Evolutionary conservation across 2,329 filamentous ascomycete genomes (phyloP).

Genomic region (Aspergillus persii): DNA sequence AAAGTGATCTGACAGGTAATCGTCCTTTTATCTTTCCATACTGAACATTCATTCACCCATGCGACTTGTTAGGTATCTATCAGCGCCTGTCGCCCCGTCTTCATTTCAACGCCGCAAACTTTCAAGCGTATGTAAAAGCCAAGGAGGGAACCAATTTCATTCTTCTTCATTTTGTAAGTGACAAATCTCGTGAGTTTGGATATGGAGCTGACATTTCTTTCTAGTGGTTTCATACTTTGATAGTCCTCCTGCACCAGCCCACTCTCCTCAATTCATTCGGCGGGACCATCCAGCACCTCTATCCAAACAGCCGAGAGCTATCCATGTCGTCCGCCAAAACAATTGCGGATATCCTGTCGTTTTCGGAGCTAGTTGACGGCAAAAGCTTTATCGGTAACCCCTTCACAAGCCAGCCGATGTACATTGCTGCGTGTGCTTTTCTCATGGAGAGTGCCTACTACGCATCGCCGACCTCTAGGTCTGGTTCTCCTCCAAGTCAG

Average conservation of each 20-base stretch:
- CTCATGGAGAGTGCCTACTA: conserved; percentile 76
- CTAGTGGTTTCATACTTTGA: conserved; percentile 78
- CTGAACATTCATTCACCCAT: neutral
- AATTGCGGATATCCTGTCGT: conserved; percentile 82
- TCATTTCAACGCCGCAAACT: conserved; percentile 82
- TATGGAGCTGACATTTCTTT: conserved; percentile 13
- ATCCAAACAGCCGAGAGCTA: conserved; percentile 74
- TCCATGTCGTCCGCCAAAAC: conserved; percentile 90
- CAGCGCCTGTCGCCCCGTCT: conserved; percentile 71
- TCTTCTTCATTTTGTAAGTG: conserved; percentile 65
- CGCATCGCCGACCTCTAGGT: conserved; percentile 64
- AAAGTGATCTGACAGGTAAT: conserved; percentile 67
- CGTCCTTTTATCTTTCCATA: neutral
- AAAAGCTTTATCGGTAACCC: conserved; percentile 86
- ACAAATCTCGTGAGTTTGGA: neutral
- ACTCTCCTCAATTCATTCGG: conserved; percentile 77
- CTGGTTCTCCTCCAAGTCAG: conserved; percentile 50
- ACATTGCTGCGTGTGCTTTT: conserved; percentile 86
- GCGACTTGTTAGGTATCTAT: conserved; percentile 51
- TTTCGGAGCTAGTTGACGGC: conserved; percentile 79
- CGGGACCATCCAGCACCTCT: conserved; percentile 66
- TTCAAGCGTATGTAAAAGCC: conserved; percentile 76
- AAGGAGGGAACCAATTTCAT: conserved; percentile 86
- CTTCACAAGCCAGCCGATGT: conserved; percentile 87
- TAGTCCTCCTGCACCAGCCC: conserved; percentile 80